Conservation (phyloP, 306 rosid species). For the Cercis canadensis region DNA sequence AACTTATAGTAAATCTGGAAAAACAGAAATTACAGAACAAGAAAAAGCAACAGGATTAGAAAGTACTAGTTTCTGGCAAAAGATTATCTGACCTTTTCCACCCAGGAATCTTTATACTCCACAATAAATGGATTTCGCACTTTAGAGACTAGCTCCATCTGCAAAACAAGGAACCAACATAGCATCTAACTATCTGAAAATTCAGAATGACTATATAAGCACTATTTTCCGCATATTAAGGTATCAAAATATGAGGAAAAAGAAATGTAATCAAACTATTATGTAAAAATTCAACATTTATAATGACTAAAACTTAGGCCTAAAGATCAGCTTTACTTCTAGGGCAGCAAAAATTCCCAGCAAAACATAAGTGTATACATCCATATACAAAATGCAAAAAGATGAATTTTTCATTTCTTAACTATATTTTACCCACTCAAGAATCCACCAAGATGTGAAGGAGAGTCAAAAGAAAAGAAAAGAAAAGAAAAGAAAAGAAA, state of each 20-base stretch:
- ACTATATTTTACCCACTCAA: no score
- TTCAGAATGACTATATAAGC: neutral
- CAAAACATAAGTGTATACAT: neutral
- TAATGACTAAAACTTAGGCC: neutral
- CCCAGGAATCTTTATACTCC: constrained; percentile 99
- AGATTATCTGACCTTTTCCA: constrained; percentile 69
- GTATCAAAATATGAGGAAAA: neutral
- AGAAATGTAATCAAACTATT: neutral
- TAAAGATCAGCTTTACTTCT: neutral
- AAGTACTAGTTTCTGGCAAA: no score
- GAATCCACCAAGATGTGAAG: neutral
- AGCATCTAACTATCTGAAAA: constrained; percentile 2
- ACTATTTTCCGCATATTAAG: neutral
- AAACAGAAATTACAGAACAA: no score
- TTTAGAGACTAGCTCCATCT: constrained; percentile 97
- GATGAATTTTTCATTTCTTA: no score
- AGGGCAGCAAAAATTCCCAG: neutral
- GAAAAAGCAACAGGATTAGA: no score
- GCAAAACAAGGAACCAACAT: constrained; percentile 29
- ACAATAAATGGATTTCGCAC: constrained; percentile 88
- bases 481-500: neutral
- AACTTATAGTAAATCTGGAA: neutral
- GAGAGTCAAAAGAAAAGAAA: neutral
- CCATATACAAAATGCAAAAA: no score
- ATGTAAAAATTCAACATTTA: no score